Percentiles rank a stretch among this genome's conserved stretches.
Evolutionary conservation across 2,329 filamentous ascomycete genomes (phyloP).

Genomic region (Metarhizium humberi): DNA sequence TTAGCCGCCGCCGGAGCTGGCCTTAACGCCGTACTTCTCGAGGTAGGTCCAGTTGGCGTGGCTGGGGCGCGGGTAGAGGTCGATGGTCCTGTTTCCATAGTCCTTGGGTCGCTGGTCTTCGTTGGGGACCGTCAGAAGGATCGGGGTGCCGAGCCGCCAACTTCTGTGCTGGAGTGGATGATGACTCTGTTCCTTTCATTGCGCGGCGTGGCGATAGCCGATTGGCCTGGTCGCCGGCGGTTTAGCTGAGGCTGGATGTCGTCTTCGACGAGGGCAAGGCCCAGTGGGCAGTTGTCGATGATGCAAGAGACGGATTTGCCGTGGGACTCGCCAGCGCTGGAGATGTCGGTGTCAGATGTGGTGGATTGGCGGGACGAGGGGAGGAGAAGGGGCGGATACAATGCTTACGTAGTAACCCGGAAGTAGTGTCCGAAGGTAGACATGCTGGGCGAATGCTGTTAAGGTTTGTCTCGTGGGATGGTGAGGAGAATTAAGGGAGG

Average conservation of each 20-base stretch:
- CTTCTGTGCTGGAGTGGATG: too few relatives aligned
- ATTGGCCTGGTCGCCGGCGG: constrained; percentile 80
- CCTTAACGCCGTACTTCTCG: constrained; percentile 80
- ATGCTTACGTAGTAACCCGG: constrained; percentile 68
- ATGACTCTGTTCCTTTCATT: too few relatives aligned
- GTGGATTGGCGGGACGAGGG: constrained; percentile 2
- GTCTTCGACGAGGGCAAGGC: constrained; percentile 25
- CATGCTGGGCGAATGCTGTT: constrained; percentile 41
- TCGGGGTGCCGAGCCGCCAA: too few relatives aligned
- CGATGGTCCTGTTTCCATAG: too few relatives aligned
- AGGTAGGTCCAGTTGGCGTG: constrained; percentile 55
- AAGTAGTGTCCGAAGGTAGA: constrained; percentile 82
- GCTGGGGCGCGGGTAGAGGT: too few relatives aligned
- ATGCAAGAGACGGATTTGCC: constrained; percentile 86
- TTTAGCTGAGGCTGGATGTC: constrained; percentile 96
- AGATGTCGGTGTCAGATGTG: not conserved
- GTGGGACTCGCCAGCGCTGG: constrained; percentile 57
- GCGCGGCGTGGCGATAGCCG: constrained; percentile 58
- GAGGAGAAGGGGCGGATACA: constrained; percentile 10
- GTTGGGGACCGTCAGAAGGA: too few relatives aligned
- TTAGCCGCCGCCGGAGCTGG: constrained; percentile 33
- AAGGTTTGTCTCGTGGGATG: not conserved
- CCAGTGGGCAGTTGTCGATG: constrained; percentile 82
- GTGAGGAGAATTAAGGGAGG: not conserved
- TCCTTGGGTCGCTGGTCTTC: too few relatives aligned